Base-by-base conservation (phyloP, 106 monocot genomes). In the Dioscorea zingiberensis region DNA sequence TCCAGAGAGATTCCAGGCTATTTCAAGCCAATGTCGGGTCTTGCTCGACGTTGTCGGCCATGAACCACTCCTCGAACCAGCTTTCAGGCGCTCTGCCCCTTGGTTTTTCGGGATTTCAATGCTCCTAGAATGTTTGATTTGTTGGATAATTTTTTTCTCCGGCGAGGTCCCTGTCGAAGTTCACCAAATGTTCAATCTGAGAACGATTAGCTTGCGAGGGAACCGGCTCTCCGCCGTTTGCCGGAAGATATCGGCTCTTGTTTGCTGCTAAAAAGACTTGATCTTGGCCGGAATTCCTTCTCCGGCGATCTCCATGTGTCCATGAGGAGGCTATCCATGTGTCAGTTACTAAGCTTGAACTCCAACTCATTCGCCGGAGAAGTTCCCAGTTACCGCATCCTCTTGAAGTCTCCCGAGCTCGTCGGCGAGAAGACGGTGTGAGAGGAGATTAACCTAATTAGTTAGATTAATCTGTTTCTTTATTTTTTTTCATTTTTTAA, bases 91-190 rank as follows among this genome's bases (percentile, higher is more conserved):
- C 67, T 47, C 47, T 93, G 44, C 88, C 85, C 22, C 15, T 23
- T 0, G 75, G 59, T 12, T 44, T 89, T 13, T 93, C n/a, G 93
- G 93, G 71, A 75, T 19, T 66, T 93, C 71, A 83, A 81, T 54
- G 80, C 62, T 18, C 70, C 86, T 7, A 25, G 78, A 46, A 61
- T 67, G 26, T 85, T 93, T 21, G 89, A 93, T 74, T 73, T 93
- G 25, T 93, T 88, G 13, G 47, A 25, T 13, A 93, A 93, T 72
- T 25, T 45, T 16, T 25, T 93, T 4, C n/a, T 16, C 9, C 47
- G 89, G 88, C 13, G 78, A 77, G 62, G 62, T 93, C 25, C 93
- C 93, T 2, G 38, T 23, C 0, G 93, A 88, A 13, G 73, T 89
- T n/a, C 64, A 69, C 15, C 59, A 60, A 47, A 70, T 89, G 63